Percentiles rank a stretch among this genome's conserved stretches.
Conservation (phyloP, 352 stramenopile species). For the Pythium brassicae region DNA sequence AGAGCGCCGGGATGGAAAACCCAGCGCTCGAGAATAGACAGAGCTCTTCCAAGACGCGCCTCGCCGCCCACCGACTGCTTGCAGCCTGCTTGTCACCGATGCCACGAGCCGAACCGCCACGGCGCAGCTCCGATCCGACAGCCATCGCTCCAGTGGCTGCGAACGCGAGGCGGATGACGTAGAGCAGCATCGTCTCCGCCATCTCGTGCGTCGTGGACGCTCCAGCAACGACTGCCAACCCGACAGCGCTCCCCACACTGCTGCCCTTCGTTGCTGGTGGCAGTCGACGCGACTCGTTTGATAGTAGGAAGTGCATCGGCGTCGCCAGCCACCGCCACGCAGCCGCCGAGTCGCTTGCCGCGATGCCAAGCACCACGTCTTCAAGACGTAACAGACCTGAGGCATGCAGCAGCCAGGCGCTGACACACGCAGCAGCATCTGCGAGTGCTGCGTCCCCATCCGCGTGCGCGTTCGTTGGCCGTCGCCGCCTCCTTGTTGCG, state of each 20-base stretch:
- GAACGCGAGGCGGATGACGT: constrained; percentile 22
- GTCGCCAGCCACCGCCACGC: constrained; percentile 6
- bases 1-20: constrained; percentile 11
- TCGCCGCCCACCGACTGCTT: not conserved
- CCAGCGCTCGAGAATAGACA: constrained; percentile 3
- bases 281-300: not conserved
- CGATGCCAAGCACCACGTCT: constrained; percentile 12
- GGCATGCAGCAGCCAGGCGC: constrained; percentile 14
- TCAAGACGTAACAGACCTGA: constrained; percentile 16
- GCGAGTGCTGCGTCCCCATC: not conserved
- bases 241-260: not conserved
- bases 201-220: constrained; percentile 6
- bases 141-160: not conserved
- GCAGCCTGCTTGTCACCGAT: not conserved
- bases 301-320: constrained; percentile 1
- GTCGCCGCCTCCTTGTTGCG: not conserved
- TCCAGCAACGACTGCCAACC: not conserved
- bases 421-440: constrained; percentile 3
- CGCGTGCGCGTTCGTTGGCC: not conserved
- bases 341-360: not conserved
- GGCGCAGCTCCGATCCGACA: not conserved
- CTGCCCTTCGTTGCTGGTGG: not conserved
- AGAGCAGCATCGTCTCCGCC: constrained; percentile 10
- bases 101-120: not conserved
- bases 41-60: constrained; percentile 8